Evolutionary conservation across 2,329 filamentous ascomycete genomes (phyloP).

Genomic region (Alternaria dauci): DNA sequence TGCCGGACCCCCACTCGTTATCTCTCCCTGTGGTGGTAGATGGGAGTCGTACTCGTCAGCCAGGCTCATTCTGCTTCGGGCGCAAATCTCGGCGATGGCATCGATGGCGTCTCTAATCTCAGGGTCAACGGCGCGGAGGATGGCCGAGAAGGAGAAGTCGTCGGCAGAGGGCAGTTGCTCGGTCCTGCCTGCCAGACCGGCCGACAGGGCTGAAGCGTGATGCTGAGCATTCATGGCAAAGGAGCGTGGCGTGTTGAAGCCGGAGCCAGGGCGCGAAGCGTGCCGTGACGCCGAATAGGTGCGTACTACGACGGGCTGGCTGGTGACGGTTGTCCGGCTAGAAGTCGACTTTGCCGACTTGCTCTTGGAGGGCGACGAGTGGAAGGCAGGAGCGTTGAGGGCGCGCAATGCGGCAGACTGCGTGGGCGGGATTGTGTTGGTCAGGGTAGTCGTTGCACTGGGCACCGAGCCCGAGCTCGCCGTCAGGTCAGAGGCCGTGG

Average conservation of each 20-base stretch:
- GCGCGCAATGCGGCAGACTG: constrained; percentile 51
- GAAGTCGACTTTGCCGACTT: constrained; percentile 50
- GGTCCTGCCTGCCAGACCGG: constrained; percentile 39
- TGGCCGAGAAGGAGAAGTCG: constrained; percentile 65
- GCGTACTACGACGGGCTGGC: constrained; percentile 56
- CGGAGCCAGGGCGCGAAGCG: constrained; percentile 45
- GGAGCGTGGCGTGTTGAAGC: constrained; percentile 43
- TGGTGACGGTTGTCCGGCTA: constrained; percentile 51
- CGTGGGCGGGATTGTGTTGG: constrained; percentile 48
- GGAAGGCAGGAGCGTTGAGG: constrained; percentile 51
- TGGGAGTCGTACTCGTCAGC: constrained; percentile 70
- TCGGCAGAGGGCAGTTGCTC: constrained; percentile 56
- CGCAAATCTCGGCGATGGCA: constrained; percentile 70
- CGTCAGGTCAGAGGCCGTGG: constrained; percentile 34
- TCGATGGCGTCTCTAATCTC: constrained; percentile 67
- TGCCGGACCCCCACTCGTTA: constrained; percentile 47
- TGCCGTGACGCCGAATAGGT: constrained; percentile 51
- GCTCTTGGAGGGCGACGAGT: constrained; percentile 41
- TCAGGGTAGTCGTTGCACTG: constrained; percentile 48
- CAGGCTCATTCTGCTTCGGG: constrained; percentile 67
- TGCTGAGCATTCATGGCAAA: constrained; percentile 42
- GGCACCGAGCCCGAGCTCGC: constrained; percentile 45
- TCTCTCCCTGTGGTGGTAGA: constrained; percentile 68
- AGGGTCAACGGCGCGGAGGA: constrained; percentile 64
- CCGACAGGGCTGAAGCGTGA: constrained; percentile 40